Evolutionary conservation across 164 flowering plant species (phyloP).

Genomic region (Cinnamomum micranthum): DNA sequence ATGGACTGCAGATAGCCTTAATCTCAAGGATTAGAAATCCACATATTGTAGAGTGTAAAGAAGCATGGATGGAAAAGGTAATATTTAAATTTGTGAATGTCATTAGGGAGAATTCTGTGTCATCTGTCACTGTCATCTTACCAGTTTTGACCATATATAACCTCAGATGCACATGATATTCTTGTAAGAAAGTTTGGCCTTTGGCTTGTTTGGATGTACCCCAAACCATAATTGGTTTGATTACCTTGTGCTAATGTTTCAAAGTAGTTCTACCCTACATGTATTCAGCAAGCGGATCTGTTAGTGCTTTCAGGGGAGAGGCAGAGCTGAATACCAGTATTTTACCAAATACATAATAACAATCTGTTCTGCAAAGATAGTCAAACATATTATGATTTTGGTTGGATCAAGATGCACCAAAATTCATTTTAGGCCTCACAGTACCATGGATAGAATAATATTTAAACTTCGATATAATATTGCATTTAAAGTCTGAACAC

Average conservation of each 20-base stretch:
- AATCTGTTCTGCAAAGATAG: neutral
- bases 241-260: neutral
- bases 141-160: neutral
- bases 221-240: neutral
- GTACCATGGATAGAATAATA: neutral
- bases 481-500: neutral
- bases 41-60: slow-evolving; percentile 76
- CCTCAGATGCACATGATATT: neutral
- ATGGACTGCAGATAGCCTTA: slow-evolving; percentile 62
- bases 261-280: neutral
- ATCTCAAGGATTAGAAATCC: slow-evolving; percentile 66
- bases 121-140: neutral
- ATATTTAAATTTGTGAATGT: neutral
- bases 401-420: neutral
- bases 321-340: neutral
- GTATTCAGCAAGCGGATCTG: neutral
- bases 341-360: neutral
- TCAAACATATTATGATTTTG: neutral
- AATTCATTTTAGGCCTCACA: neutral
- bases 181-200: neutral
- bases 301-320: neutral
- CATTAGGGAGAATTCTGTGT: neutral
- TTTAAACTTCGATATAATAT: neutral
- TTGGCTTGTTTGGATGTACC: neutral
- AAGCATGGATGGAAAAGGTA: slow-evolving; percentile 92